Conservation (phyloP, 2,329 filamentous ascomycete species). For the Bipolaris victoriae region DNA sequence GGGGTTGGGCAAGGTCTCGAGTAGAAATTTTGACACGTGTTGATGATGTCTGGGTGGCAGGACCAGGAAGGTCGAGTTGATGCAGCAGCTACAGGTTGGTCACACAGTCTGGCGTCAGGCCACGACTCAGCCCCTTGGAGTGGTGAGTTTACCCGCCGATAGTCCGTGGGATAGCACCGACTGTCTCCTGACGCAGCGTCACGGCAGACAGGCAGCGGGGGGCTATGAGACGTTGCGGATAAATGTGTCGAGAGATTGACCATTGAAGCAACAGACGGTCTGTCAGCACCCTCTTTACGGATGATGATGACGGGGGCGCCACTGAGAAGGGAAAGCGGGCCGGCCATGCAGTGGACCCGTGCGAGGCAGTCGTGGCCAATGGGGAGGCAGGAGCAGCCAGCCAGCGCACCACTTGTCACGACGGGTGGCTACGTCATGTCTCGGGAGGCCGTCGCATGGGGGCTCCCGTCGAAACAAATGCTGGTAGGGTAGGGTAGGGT, state of each 20-base stretch:
- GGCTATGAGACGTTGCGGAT: slow-evolving; percentile 34
- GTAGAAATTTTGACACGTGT: slow-evolving; percentile 16
- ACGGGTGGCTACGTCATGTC: background rate
- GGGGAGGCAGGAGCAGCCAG: slow-evolving; percentile 6
- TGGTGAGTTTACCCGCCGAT: slow-evolving; percentile 30
- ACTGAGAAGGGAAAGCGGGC: slow-evolving; percentile 17
- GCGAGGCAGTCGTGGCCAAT: slow-evolving; percentile 15
- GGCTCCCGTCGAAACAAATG: background rate
- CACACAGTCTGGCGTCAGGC: slow-evolving; percentile 28
- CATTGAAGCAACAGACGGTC: slow-evolving; percentile 32
- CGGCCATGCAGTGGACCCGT: slow-evolving; percentile 14
- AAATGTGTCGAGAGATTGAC: slow-evolving; percentile 38
- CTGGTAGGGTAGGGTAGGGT: background rate
- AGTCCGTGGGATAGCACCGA: slow-evolving; percentile 23
- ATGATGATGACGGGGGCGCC: slow-evolving; percentile 13
- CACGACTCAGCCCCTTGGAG: slow-evolving; percentile 27
- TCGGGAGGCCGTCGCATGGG: background rate
- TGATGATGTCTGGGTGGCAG: background rate
- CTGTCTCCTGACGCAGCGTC: slow-evolving; percentile 5
- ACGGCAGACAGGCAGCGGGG: slow-evolving; percentile 24
- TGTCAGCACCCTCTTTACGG: slow-evolving; percentile 29
- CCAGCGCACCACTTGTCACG: slow-evolving; percentile 7
- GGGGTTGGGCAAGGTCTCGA: slow-evolving; percentile 7
- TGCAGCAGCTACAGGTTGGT: slow-evolving; percentile 32
- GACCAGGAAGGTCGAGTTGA: slow-evolving; percentile 19